Evolutionary conservation across 2,329 filamentous ascomycete genomes (phyloP), one percentile per base, ranked within the genome.

Genomic region (Geosmithia flava): DNA sequence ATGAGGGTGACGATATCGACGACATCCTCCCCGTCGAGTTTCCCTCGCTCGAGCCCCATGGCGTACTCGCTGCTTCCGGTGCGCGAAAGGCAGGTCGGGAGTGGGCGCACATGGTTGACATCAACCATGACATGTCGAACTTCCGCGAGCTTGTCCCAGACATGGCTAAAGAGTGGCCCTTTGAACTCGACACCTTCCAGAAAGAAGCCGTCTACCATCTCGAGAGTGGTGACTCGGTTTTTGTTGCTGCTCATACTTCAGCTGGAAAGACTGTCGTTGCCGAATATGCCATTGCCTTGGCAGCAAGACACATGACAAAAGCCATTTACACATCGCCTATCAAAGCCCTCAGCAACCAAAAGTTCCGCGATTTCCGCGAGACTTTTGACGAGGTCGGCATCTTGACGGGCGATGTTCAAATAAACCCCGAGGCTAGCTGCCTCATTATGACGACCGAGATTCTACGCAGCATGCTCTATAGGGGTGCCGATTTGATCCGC

Each of bases 381-480:
- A 81, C 80, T 0, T 98, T 98, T 58, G 89, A 95, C 51, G 93
- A 98, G 64, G 93, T 98, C 17, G 93, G 93, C 16, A 97, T 98
- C 53, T 68, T 98, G 53, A 98, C 93, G 0, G 93, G 93, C 51
- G 93, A 98, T 68, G 93, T 98, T 5, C 93, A 98, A 64, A 98
- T 98, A 58, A 89, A 94, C 54, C 88, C 91, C 0, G 93, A 97
- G 68, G 93, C 93, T 27, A 97, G 91, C 66, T 98, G 93, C 67
- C 74, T 98, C 42, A 97, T 98, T 65, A 98, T 98, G 93, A 98
- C 93, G 0, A 98, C 93, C 0, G 93, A 98, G 62, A 98, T 98
- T 68, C 68, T 98, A 50, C 81, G 93, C 50, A 97, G 93, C 71
- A 98, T 98, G 91, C 79, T 98, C 44, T 98, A 98, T 60, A 80